Percentiles rank a stretch among this genome's conserved stretches.
Evolutionary conservation across 2,329 filamentous ascomycete species (phyloP).

Genomic region (Aureobasidium sp.): DNA sequence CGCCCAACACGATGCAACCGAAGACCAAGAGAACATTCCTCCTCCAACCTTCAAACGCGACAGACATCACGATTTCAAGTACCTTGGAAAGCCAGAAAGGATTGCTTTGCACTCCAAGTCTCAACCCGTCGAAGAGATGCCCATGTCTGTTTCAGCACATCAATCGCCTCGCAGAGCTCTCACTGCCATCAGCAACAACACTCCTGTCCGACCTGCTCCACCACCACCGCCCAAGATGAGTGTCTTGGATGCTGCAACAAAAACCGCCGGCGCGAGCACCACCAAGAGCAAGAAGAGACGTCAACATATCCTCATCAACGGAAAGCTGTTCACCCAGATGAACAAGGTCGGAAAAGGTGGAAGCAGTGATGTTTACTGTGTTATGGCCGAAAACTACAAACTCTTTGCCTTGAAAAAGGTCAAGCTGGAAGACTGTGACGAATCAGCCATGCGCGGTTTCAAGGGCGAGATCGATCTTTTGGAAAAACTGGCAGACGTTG

Average conservation of each 20-base stretch:
- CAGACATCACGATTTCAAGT: constrained; percentile 46
- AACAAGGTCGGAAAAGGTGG: constrained; percentile 88
- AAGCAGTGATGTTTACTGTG: constrained; percentile 88
- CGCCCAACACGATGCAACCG: constrained; percentile 49
- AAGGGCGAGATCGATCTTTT: constrained; percentile 93
- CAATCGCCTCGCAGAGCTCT: constrained; percentile 37
- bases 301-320: constrained; percentile 79
- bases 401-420: constrained; percentile 92
- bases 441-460: constrained; percentile 72
- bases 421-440: constrained; percentile 81
- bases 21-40: constrained; percentile 80
- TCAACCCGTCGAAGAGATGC: constrained; percentile 31
- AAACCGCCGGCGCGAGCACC: constrained; percentile 68
- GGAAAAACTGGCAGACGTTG: constrained; percentile 69
- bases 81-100: constrained; percentile 49
- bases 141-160: constrained; percentile 23
- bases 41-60: constrained; percentile 58
- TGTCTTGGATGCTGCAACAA: constrained; percentile 82
- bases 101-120: constrained; percentile 42
- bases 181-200: constrained; percentile 52
- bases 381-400: constrained; percentile 94
- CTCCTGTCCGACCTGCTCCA: constrained; percentile 62
- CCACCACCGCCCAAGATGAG: constrained; percentile 91
- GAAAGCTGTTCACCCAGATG: constrained; percentile 79
- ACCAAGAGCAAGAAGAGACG: constrained; percentile 68